A percentile compares a stretch with the other conserved stretches of the same genome.
Conservation (phyloP, 1,139 yeast species). For the Lodderomyces orthopsilosis region DNA sequence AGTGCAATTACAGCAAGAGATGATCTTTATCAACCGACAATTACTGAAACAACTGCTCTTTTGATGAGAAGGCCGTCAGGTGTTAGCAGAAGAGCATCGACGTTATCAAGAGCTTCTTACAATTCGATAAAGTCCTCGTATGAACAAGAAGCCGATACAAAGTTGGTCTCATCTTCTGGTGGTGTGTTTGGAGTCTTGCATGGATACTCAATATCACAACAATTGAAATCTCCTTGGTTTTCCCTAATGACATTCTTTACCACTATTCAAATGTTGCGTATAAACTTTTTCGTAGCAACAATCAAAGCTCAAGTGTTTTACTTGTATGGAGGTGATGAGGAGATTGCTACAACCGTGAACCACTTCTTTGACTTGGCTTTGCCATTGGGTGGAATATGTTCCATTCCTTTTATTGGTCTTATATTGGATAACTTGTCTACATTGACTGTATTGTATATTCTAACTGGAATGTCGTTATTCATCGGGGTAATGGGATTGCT, state of each 20-base stretch:
- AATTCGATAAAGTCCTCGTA: conserved; percentile 51
- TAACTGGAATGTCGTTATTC: conserved; percentile 51
- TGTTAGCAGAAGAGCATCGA: conserved; percentile 35
- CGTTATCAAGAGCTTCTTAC: conserved; percentile 35
- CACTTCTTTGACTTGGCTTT: conserved; percentile 79
- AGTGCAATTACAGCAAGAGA: conserved; percentile 4
- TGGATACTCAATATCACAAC: conserved; percentile 57
- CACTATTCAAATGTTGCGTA: conserved; percentile 82
- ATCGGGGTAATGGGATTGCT: conserved; percentile 71
- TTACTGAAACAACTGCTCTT: conserved; percentile 42
- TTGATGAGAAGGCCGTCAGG: conserved; percentile 36
- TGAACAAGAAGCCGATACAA: conserved; percentile 63
- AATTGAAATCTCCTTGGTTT: conserved; percentile 77
- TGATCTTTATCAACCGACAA: conserved; percentile 31
- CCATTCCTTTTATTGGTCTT: conserved; percentile 86
- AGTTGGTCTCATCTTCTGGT: conserved; percentile 53
- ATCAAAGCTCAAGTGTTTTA: conserved; percentile 74
- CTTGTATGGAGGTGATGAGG: conserved; percentile 51
- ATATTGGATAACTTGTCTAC: conserved; percentile 74
- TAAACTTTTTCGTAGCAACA: conserved; percentile 90
- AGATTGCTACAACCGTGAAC: conserved; percentile 57
- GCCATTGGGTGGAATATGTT: conserved; percentile 81
- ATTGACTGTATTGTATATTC: conserved; percentile 50
- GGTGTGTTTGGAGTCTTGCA: conserved; percentile 88
- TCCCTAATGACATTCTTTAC: conserved; percentile 73